Conservation (phyloP, 768 basidiomycete genomes). For the Collybia nuda region DNA sequence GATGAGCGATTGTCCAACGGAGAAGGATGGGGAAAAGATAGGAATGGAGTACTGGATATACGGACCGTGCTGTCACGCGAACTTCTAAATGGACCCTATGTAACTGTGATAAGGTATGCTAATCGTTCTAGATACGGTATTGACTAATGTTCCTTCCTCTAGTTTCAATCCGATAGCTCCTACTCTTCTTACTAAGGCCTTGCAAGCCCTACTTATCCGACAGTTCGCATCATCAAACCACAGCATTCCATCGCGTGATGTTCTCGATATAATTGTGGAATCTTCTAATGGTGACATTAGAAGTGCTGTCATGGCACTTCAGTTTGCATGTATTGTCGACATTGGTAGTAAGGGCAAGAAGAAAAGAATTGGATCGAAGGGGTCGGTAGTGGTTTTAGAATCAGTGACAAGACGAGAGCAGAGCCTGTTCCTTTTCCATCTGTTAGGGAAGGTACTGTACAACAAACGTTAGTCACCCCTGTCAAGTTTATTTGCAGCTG, state of each 20-base stretch:
- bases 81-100: slow-evolving; percentile 68
- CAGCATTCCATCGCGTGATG: slow-evolving; percentile 56
- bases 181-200: slow-evolving; percentile 79
- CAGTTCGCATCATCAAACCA: slow-evolving; percentile 41
- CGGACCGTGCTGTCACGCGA: slow-evolving; percentile 70
- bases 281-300: slow-evolving; percentile 90
- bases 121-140: not conserved
- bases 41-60: slow-evolving; percentile 55
- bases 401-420: slow-evolving; percentile 83
- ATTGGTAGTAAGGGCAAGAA: slow-evolving; percentile 28
- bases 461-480: slow-evolving; percentile 76
- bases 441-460: slow-evolving; percentile 91
- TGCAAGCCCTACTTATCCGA: slow-evolving; percentile 54
- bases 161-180: slow-evolving; percentile 94
- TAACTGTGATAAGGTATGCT: slow-evolving; percentile 76
- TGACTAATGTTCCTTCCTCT: slow-evolving; percentile 3
- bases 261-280: slow-evolving; percentile 73
- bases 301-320: slow-evolving; percentile 89
- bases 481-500: not conserved
- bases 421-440: slow-evolving; percentile 84
- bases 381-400: slow-evolving; percentile 51
- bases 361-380: slow-evolving; percentile 29
- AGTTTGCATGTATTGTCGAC: slow-evolving; percentile 71
- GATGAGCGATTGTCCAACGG: slow-evolving; percentile 42
- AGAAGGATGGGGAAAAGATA: slow-evolving; percentile 48